These are phyloP conservation scores for Fusarium sp. DNA, from an alignment of 2,329 filamentous ascomycete genomes.

Conservation along the genomic window DNA sequence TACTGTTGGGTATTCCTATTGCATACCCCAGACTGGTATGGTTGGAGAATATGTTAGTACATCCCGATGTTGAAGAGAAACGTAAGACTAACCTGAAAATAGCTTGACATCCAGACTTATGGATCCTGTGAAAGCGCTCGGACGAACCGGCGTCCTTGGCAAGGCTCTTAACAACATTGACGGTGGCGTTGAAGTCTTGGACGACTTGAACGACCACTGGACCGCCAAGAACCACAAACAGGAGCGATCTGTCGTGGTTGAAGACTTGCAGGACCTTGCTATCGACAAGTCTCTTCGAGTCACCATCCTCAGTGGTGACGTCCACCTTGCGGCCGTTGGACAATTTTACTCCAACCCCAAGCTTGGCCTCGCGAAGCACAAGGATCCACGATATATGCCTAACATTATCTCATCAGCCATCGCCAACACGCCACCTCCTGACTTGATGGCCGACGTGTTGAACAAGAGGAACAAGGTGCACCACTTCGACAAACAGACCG, in stretches of 20 bases:
- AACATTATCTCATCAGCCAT: constrained; percentile 96
- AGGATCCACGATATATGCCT: constrained; percentile 95
- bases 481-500: constrained; percentile 80
- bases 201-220: constrained; percentile 97
- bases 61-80: not conserved
- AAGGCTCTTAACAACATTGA: constrained; percentile 89
- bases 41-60: constrained; percentile 75
- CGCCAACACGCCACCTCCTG: constrained; percentile 89
- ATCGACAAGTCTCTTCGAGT: constrained; percentile 92
- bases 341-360: constrained; percentile 96
- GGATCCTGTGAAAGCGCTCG: constrained; percentile 90
- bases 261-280: constrained; percentile 92
- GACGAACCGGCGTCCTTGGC: constrained; percentile 83
- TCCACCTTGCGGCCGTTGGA: constrained; percentile 90
- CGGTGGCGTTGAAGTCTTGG: constrained; percentile 89
- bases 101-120: constrained; percentile 86
- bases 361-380: constrained; percentile 82
- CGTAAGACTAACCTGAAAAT: constrained; percentile 51
- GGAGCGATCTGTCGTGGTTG: constrained; percentile 87
- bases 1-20: constrained; percentile 86
- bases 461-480: constrained; percentile 92
- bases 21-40: constrained; percentile 82
- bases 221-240: constrained; percentile 94
- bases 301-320: constrained; percentile 93
- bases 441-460: constrained; percentile 88